Evolutionary conservation across 2,329 filamentous ascomycete species (phyloP).

Genomic region (Kalmusia sp.): DNA sequence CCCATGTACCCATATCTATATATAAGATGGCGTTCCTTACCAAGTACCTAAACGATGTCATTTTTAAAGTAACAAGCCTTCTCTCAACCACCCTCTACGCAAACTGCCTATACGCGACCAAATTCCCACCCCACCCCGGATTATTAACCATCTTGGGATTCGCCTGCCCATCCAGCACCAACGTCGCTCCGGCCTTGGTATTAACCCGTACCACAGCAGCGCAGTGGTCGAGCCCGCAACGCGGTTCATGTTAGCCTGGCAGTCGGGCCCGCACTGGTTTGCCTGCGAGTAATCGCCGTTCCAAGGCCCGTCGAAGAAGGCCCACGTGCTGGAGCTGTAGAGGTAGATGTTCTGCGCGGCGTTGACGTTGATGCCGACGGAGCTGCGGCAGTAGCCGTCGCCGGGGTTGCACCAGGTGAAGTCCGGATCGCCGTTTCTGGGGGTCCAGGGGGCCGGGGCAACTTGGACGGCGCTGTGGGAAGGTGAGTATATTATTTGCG

Average conservation of each 20-base stretch:
- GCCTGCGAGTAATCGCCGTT: not conserved
- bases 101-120: constrained; percentile 6
- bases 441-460: constrained; percentile 45
- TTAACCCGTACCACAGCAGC: not conserved
- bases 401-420: not conserved
- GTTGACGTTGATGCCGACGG: constrained; percentile 1
- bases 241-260: constrained; percentile 7
- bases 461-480: constrained; percentile 78
- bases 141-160: not conserved
- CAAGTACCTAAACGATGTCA: too few relatives aligned
- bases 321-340: not conserved
- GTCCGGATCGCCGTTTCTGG: not conserved
- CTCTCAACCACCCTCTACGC: too few relatives aligned
- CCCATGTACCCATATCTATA: too few relatives aligned
- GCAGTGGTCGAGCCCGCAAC: not conserved
- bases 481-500: too few relatives aligned
- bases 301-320: constrained; percentile 5
- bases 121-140: constrained; percentile 1
- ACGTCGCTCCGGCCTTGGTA: not conserved
- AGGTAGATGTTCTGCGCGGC: not conserved
- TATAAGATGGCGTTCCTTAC: too few relatives aligned
- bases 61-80: too few relatives aligned
- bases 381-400: constrained; percentile 1
- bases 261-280: not conserved
- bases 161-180: constrained; percentile 1